Evolutionary conservation across 2,329 filamentous ascomycete genomes (phyloP).

Genomic region (Aspergillus sp.): DNA sequence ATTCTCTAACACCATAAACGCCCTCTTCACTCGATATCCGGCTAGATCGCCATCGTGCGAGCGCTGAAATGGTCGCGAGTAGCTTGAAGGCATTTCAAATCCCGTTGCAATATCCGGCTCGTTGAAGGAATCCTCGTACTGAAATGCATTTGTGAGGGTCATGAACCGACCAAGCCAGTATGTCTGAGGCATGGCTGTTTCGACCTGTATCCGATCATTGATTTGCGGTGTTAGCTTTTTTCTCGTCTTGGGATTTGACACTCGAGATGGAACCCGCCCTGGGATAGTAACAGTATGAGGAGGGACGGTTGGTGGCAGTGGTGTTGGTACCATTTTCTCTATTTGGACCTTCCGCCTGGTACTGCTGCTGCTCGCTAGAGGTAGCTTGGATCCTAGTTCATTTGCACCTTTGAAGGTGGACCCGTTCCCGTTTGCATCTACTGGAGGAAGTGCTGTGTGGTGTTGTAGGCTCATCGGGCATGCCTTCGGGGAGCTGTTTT

Average conservation of each 20-base stretch:
- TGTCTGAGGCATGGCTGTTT: conserved; percentile 22
- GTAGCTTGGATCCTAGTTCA: background rate
- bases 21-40: conserved; percentile 29
- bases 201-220: conserved; percentile 20
- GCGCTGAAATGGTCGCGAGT: conserved; percentile 17
- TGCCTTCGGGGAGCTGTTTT: background rate
- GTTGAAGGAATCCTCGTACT: conserved; percentile 33
- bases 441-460: background rate
- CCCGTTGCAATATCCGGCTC: conserved; percentile 28
- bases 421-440: background rate
- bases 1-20: conserved; percentile 35
- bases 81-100: conserved; percentile 25
- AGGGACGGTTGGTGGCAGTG: background rate
- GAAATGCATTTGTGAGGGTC: conserved; percentile 31
- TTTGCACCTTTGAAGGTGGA: background rate
- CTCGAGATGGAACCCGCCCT: background rate
- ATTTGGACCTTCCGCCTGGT: conserved; percentile 7
- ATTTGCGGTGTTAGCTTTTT: conserved; percentile 9
- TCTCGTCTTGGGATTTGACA: background rate
- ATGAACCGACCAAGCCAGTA: conserved; percentile 37
- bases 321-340: conserved; percentile 17
- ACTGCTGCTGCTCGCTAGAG: conserved; percentile 6
- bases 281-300: background rate
- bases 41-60: conserved; percentile 14
- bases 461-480: background rate